Base-by-base conservation (phyloP, 352 stramenopile genomes). In the Globisporangium megalacanthum region DNA sequence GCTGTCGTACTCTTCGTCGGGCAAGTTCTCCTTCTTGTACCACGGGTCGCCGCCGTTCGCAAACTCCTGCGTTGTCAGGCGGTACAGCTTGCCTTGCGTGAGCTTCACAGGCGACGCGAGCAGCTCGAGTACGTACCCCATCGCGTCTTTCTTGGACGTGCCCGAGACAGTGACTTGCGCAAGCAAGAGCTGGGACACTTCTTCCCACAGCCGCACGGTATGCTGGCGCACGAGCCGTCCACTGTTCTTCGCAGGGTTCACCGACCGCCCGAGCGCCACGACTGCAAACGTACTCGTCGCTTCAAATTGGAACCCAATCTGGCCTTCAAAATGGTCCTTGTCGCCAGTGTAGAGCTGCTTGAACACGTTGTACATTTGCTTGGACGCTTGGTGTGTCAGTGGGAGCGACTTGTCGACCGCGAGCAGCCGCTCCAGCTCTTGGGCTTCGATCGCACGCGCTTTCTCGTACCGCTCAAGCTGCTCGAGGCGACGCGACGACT, bases 291-390 rank as follows among this genome's bases (percentile, higher is more conserved):
- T 87, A 47, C 83, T 90, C 4, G 70, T 88, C 7, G 86, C 83
- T 66, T 95, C 86, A 65, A 95, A 95, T 53, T 95, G 86, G 49
- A 95, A 95, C 6, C 86, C 86, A 58, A 95, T 95, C 58, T 95
- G 86, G 0, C 86, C 86, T 62, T 95, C 86, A 54, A 95, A 95
- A 68, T 95, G 86, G 37, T 95, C 86, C 56, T 95, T 95, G 61
- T 93, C 83, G 10, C 86, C 86, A 0, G 82, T 95, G 65, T 95
- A 95, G 1, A 95, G 75, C 45, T 94, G 82, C 51, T 88, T 84
- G 56, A 95, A 95, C 31, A 94, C 82, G 36, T 95, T 95, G 63
- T 95, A 89, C 49, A 94, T 72, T 19, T 81, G 71, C 52, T 90
- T 91, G 3, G 78, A 83, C 31, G 70, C 65, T 45, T 83, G 77